Percentiles rank a stretch among this genome's conserved stretches.
Evolutionary conservation across 1,139 yeast genomes (phyloP).

Genomic region (Arxiozyma slooffiae): DNA sequence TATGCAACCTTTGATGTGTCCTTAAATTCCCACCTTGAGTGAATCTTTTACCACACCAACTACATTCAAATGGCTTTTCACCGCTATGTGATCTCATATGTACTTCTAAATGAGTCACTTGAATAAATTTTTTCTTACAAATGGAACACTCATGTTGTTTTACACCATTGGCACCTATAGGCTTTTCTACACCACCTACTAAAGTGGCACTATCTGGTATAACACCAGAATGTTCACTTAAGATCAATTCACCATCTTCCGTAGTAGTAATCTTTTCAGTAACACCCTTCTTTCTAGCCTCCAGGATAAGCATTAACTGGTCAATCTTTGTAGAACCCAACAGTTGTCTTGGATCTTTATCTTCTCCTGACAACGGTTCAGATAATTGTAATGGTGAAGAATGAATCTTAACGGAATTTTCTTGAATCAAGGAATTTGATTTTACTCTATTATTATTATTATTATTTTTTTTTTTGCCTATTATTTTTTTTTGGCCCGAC

Average conservation of each 20-base stretch:
- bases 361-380: not conserved
- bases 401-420: not conserved
- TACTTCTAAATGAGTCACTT: slow-evolving; percentile 68
- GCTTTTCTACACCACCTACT: slow-evolving; percentile 78
- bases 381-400: slow-evolving; percentile 17
- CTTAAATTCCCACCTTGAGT: slow-evolving; percentile 89
- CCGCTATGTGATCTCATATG: slow-evolving; percentile 74
- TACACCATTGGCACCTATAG: slow-evolving; percentile 36
- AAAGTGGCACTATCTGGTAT: slow-evolving; percentile 58
- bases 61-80: slow-evolving; percentile 69
- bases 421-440: not conserved
- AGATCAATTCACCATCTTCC: slow-evolving; percentile 41
- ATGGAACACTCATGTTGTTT: slow-evolving; percentile 65
- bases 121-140: slow-evolving; percentile 62
- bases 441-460: not conserved
- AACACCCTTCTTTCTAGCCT: slow-evolving; percentile 69
- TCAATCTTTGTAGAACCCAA: slow-evolving; percentile 83
- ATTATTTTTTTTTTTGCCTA: no score
- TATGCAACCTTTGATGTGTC: slow-evolving; percentile 78
- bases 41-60: slow-evolving; percentile 68
- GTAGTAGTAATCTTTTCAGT: slow-evolving; percentile 50
- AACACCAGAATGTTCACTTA: slow-evolving; percentile 27
- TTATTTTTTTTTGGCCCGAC: not conserved
- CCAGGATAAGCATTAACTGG: slow-evolving; percentile 77
- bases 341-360: slow-evolving; percentile 52